A percentile compares a stretch with the other conserved stretches of the same genome.
Evolutionary conservation across 192 early-diverging fungal genomes (phyloP).

Genomic region (Coemansia sp.): DNA sequence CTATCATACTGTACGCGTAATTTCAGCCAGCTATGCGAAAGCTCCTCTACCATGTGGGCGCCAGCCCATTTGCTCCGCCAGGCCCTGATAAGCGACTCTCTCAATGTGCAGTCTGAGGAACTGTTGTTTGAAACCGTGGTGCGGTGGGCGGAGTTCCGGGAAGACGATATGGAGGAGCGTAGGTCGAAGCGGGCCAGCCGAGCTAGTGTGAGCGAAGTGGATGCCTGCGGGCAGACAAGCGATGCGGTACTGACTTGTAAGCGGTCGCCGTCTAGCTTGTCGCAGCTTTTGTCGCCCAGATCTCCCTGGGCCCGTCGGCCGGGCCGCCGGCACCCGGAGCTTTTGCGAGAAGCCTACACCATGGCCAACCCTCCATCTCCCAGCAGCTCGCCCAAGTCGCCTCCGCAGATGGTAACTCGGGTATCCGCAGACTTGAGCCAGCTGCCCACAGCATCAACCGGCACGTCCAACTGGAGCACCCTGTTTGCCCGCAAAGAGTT

Average conservation of each 20-base stretch:
- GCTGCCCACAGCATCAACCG: slow-evolving; percentile 6
- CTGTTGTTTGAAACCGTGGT: slow-evolving; percentile 44
- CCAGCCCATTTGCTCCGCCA: slow-evolving; percentile 36
- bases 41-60: slow-evolving; percentile 37
- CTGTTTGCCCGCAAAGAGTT: slow-evolving; percentile 39
- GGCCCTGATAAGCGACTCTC: slow-evolving; percentile 38
- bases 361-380: background rate
- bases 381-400: slow-evolving; percentile 2
- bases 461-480: slow-evolving; percentile 13
- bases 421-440: slow-evolving; percentile 10
- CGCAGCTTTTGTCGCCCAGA: slow-evolving; percentile 17
- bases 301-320: slow-evolving; percentile 28
- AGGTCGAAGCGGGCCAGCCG: background rate
- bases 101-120: slow-evolving; percentile 44
- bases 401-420: slow-evolving; percentile 21
- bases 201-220: background rate
- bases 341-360: slow-evolving; percentile 42
- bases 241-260: slow-evolving; percentile 47
- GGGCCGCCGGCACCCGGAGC: slow-evolving; percentile 29
- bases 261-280: slow-evolving; percentile 40
- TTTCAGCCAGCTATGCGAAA: slow-evolving; percentile 35
- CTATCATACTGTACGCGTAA: slow-evolving; percentile 33
- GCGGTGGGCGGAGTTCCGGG: slow-evolving; percentile 38
- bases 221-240: slow-evolving; percentile 7
- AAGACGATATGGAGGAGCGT: slow-evolving; percentile 20